A percentile compares a stretch with the other conserved stretches of the same genome.
These are phyloP conservation scores for Malbranchea zuffiana DNA, from an alignment of 2,329 filamentous ascomycete genomes.

Conservation along the genomic window DNA sequence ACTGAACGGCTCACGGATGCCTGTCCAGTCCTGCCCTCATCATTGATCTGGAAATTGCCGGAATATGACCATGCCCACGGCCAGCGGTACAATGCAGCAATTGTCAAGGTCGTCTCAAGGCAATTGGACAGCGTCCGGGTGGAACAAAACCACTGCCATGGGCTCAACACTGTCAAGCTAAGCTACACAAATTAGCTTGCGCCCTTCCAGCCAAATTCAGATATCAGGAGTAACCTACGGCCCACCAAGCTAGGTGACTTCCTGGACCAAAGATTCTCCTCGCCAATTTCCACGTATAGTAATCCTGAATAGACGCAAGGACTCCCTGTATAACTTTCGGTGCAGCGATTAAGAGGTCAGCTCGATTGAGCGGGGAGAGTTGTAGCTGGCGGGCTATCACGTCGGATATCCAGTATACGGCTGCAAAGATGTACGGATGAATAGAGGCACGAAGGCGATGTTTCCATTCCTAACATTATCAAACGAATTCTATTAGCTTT, in stretches of 20 bases:
- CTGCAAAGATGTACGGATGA: constrained; percentile 78
- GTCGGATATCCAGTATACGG: constrained; percentile 56
- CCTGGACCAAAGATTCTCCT: constrained; percentile 58
- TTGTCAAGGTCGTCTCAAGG: constrained; percentile 78
- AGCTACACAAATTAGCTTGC: constrained; percentile 42
- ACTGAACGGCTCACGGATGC: too few species aligned
- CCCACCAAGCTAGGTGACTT: constrained; percentile 54
- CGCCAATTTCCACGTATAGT: constrained; percentile 76
- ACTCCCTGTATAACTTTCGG: constrained; percentile 68
- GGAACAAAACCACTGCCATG: constrained; percentile 96
- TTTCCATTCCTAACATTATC: constrained; percentile 67
- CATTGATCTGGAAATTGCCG: too few species aligned
- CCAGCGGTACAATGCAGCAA: constrained; percentile 69
- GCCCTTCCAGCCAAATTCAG: too few species aligned
- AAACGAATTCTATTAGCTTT: constrained; percentile 5
- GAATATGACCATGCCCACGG: constrained; percentile 76
- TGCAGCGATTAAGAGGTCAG: constrained; percentile 57
- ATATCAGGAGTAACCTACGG: constrained; percentile 41
- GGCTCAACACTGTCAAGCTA: constrained; percentile 59
- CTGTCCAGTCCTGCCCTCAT: too few species aligned
- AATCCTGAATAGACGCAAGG: constrained; percentile 69
- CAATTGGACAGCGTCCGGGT: constrained; percentile 91
- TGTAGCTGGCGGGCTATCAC: constrained; percentile 45
- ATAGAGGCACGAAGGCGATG: constrained; percentile 78
- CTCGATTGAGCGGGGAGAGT: constrained; percentile 45